These are phyloP conservation scores for Vachellia pachyceras DNA, from an alignment of 306 rosid genomes.

Conservation along the genomic window DNA sequence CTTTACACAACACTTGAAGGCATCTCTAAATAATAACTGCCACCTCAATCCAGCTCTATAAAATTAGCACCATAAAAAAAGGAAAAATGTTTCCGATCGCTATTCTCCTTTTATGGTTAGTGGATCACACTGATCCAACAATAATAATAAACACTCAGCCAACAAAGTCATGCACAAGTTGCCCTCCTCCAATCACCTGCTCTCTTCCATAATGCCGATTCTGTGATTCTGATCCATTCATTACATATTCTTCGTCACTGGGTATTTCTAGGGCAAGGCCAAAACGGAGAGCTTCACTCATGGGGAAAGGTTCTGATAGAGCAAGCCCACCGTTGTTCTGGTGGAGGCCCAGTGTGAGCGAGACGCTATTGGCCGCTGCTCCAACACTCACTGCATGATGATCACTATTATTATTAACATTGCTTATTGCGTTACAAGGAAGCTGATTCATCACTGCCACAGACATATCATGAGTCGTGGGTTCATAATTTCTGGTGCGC, in stretches of 20 bases:
- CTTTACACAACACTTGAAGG: not conserved
- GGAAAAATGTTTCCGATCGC: not conserved
- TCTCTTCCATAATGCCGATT: slow-evolving; percentile 65
- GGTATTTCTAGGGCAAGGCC: slow-evolving; percentile 51
- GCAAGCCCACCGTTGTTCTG: slow-evolving; percentile 55
- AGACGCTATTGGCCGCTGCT: slow-evolving; percentile 48
- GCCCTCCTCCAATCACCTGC: slow-evolving; percentile 60
- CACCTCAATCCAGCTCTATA: not conserved
- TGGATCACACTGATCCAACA: not conserved
- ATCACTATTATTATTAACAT: not conserved
- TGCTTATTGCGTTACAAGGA: slow-evolving; percentile 44
- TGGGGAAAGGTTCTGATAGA: slow-evolving; percentile 61
- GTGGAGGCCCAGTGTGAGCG: slow-evolving; percentile 72
- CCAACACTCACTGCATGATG: slow-evolving; percentile 47
- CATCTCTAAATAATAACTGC: not conserved
- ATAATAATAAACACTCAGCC: slow-evolving; percentile 45
- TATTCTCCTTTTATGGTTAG: slow-evolving; percentile 19
- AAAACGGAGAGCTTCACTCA: slow-evolving; percentile 55
- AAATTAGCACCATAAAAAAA: not conserved
- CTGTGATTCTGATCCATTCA: slow-evolving; percentile 59
- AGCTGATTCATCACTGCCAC: slow-evolving; percentile 25
- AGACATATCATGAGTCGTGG: slow-evolving; percentile 6
- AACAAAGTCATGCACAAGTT: slow-evolving; percentile 66
- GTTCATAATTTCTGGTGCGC: slow-evolving; percentile 50
- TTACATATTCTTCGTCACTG: slow-evolving; percentile 43